Base-by-base conservation (phyloP, 768 basidiomycete genomes). In the Pisolithus marmoratus region DNA sequence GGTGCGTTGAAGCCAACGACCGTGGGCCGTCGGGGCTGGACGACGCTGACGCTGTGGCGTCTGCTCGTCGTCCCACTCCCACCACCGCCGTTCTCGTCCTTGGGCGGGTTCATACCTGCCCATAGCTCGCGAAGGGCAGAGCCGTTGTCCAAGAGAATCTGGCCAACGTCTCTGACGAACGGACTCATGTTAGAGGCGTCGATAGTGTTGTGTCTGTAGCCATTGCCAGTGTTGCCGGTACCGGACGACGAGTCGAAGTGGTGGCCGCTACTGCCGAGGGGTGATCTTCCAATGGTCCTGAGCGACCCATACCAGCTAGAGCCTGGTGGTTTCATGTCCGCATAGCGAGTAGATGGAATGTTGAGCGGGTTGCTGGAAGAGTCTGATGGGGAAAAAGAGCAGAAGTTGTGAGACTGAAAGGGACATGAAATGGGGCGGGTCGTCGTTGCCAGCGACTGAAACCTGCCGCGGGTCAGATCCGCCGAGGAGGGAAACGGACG, bases 11-110 rank as follows among this genome's bases (percentile, higher is more conserved):
- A n/a, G n/a, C n/a, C n/a, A n/a, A n/a, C n/a, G n/a, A n/a, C n/a
- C n/a, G n/a, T n/a, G n/a, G n/a, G n/a, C n/a, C n/a, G n/a, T n/a
- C n/a, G n/a, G n/a, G n/a, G n/a, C n/a, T n/a, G n/a, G n/a, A 90
- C 87, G 59, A 90, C 80, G 55, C 84, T 87, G 58, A 92, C 90
- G 53, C 87, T 90, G 90, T n/a, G n/a, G n/a, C 90, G 73, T 38
- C 90, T 72, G 57, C 87, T 90, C 6, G 90, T 90, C 5, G n/a
- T n/a, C n/a, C n/a, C n/a, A n/a, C n/a, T n/a, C 0, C 83, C 84
- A 7, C 72, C 77, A 3, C 75, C 75, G 6, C 80, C 82, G 46
- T 78, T 80, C 64, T 85, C 82, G 54, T 84, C 83, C 34, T 78
- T 74, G 4, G 78, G 82, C 0, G 78, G 80, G 53, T 81, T 72